Base-by-base conservation (phyloP, 352 stramenopile genomes). In the Pythium dissimile region DNA sequence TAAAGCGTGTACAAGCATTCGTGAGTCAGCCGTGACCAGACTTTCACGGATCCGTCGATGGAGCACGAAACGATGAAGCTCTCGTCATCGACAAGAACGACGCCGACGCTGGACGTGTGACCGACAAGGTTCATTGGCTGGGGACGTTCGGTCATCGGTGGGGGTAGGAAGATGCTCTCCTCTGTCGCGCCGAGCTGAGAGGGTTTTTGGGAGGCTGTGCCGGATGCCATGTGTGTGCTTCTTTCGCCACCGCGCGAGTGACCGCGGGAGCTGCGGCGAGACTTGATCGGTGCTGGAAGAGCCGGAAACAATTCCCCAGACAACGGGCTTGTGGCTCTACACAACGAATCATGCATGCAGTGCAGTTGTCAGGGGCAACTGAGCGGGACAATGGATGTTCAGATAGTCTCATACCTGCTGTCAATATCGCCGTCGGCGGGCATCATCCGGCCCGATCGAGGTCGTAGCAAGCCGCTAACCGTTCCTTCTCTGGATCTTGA, bases 41-140 rank as follows among this genome's bases (percentile, higher is more conserved):
- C 52, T 65, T 88, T 88, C 48, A 89, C 75, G 0, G 76, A 86
- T 1, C 72, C 73, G 38, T 92, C 81, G 20, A 86, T 74, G 7
- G 81, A 88, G 42, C 66, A 73, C 11, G 81, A 87, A 8, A 88
- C 72, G 32, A 92, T 58, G 53, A 80, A 86, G 15, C 63, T 64
- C n/a, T 86, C 71, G 21, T 88, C 78, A 26, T 73, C 58, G 1
- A 74, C 63, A 11, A 79, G 51, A 3, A 92, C 61, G 0, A 73
- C 68, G 23, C 75, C 83, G 47, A 92, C 72, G 48, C 81, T 83
- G 4, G 77, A 81, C 2, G 67, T 69, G 41, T 92, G 81, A 4
- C 81, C 81, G 11, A 85, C 69, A 2, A 92, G 67, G 18, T 80
- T 73, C 11, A 72, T 61, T 2, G 78, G 64, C 26, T 66, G 66